phyloP scores from a whole-genome alignment of 2,329 filamentous ascomycete genomes.

The Exophiala oligosperma region DNA sequence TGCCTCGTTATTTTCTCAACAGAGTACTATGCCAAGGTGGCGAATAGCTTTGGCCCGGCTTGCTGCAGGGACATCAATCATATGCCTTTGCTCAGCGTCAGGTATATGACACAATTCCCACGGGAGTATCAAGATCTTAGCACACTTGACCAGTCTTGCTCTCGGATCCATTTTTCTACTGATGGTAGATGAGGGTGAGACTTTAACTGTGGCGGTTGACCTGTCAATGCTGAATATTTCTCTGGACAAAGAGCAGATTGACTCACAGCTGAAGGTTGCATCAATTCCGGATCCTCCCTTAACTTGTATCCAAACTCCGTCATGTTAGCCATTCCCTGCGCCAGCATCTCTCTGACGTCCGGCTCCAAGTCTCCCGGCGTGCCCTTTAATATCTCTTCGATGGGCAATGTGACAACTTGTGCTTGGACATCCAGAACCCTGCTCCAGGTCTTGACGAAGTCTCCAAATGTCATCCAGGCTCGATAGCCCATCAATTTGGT shows the following conservation, averaged over 20 bases:
- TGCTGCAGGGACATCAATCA: no score
- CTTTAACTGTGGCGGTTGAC: neutral
- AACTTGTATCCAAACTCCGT: conserved; percentile 45
- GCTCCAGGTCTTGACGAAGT: conserved; percentile 33
- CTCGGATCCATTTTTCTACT: conserved; percentile 24
- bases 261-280: conserved; percentile 4
- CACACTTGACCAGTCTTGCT: conserved; percentile 21
- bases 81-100: no score
- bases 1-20: no score
- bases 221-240: neutral
- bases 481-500: conserved; percentile 49
- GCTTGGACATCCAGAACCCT: conserved; percentile 39
- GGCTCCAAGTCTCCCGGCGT: conserved; percentile 29
- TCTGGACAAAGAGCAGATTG: neutral
- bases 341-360: conserved; percentile 38
- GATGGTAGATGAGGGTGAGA: neutral
- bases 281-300: neutral
- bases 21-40: no score
- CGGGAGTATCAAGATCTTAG: neutral
- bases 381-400: conserved; percentile 37
- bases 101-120: no score
- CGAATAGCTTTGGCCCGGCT: no score
- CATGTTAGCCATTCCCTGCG: conserved; percentile 38
- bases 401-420: conserved; percentile 29
- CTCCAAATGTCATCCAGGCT: conserved; percentile 35